Evolutionary conservation across 169 alveolate species (phyloP), one percentile per base, ranked within the genome.

Genomic region (Plasmodium adleri): DNA sequence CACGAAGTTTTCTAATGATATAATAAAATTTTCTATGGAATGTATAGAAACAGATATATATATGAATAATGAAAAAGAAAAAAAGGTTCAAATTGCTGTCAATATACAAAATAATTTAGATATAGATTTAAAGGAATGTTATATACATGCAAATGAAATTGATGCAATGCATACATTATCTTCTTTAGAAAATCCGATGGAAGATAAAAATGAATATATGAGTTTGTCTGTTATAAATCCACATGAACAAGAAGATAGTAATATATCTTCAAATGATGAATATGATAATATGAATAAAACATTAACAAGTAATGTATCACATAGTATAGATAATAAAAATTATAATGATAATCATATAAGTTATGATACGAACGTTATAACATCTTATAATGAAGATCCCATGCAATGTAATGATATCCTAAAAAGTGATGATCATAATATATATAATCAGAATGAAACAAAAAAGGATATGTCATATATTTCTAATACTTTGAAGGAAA

Each of bases 21-120:
- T 78, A 50, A 20, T 78, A 66, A 59, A 28, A 50, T 71, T 78
- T 24, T 78, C 89, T 1, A 58, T 78, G 17, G 89, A 78, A 6
- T 50, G 7, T 22, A 64, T 58, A 13, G 28, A 45, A 13, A 66
- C 45, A 26, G 89, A 78, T 22, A 78, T 78, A 47, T 78, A 52
- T 58, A 58, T 78, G 76, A 78, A 78, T 52, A 32, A 52, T 45
- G 32, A 78, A 78, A 78, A 63, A 58, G 89, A 78, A 49, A 49
- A 63, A 64, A 20, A 3, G 50, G 9, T 78, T 8, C 24, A 78
- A 78, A 66, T 78, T 49, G 60, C 47, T 17, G 26, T 78, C 2
- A 78, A 78, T 58, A 78, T 78, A 64, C 72, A 66, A 32, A 78
- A 78, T 59, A 78, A 78, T 39, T 49, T 78, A 50, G 71, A 70